These are phyloP conservation scores for Backusella circina DNA, from an alignment of 192 early-diverging fungal genomes.

Conservation along the genomic window DNA sequence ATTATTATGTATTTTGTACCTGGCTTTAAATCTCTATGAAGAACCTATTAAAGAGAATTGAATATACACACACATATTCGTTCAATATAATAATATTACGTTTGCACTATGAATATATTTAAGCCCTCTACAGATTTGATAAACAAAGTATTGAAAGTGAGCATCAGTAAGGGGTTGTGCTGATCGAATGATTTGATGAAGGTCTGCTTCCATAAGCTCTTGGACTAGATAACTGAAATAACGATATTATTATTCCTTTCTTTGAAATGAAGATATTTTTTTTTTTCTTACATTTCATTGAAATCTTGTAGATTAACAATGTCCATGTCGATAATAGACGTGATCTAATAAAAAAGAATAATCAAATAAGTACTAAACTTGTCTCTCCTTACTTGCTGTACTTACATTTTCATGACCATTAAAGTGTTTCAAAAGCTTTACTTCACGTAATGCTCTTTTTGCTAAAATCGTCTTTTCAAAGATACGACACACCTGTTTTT, in stretches of 20 bases:
- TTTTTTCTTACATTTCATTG: conserved; percentile 77
- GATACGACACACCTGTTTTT: conserved; percentile 34
- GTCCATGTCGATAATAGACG: conserved; percentile 77
- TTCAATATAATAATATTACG: conserved; percentile 55
- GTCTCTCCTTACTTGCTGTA: neutral
- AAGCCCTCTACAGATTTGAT: conserved; percentile 94
- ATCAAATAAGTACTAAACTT: neutral
- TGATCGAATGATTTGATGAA: conserved; percentile 95
- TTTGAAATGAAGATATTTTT: neutral
- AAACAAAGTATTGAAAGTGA: conserved; percentile 98
- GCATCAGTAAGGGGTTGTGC: conserved; percentile 91
- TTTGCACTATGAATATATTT: conserved; percentile 99
- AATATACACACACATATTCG: neutral
- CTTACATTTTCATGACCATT: conserved; percentile 73
- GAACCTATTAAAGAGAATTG: conserved; percentile 38
- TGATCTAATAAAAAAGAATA: conserved; percentile 29
- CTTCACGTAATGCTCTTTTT: conserved; percentile 69
- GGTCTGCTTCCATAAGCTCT: conserved; percentile 99
- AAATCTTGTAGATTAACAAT: conserved; percentile 82
- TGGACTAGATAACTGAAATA: conserved; percentile 79
- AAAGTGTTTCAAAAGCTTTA: conserved; percentile 68
- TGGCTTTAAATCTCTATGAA: conserved; percentile 96
- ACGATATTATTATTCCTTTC: neutral
- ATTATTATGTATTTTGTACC: conserved; percentile 34
- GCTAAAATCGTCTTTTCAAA: conserved; percentile 69